These are phyloP conservation scores for Mycena amicta DNA, from an alignment of 768 basidiomycete species.

Conservation along the genomic window DNA sequence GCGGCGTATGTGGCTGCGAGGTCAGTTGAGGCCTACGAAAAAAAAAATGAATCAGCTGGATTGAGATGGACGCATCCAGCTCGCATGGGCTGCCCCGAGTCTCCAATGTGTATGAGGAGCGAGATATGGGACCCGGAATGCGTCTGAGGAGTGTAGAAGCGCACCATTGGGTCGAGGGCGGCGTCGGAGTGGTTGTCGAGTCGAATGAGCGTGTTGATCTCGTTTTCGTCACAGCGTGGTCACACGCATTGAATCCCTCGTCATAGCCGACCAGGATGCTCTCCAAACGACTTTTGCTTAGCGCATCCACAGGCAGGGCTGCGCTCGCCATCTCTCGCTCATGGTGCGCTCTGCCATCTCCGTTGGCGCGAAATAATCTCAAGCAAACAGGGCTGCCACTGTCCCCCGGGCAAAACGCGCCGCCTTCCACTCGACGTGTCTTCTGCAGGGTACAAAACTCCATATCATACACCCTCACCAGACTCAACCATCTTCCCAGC, in stretches of 20 bases:
- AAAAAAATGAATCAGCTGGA: not conserved
- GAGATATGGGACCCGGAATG: no score
- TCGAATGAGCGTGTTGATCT: no score
- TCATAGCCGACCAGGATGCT: constrained; percentile 47
- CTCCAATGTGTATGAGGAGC: no score
- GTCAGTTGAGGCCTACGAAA: constrained; percentile 61
- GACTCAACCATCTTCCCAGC: constrained; percentile 40
- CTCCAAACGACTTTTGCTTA: constrained; percentile 63
- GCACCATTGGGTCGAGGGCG: no score
- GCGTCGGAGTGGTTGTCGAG: no score
- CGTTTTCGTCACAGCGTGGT: not conserved
- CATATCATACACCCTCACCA: not conserved
- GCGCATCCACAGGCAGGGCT: constrained; percentile 34
- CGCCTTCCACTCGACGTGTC: constrained; percentile 69
- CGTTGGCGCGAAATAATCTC: constrained; percentile 9
- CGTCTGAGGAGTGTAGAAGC: no score
- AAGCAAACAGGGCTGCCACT: constrained; percentile 45
- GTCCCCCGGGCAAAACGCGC: constrained; percentile 51
- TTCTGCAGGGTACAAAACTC: constrained; percentile 65
- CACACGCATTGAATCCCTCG: not conserved
- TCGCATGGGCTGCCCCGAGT: not conserved
- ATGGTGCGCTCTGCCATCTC: constrained; percentile 42
- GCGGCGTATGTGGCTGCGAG: constrained; percentile 96
- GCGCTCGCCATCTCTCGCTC: constrained; percentile 42
- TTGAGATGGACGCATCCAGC: not conserved